Conservation (phyloP, 1,284 basidiomycete genomes). For the Dichomitus squalens region DNA sequence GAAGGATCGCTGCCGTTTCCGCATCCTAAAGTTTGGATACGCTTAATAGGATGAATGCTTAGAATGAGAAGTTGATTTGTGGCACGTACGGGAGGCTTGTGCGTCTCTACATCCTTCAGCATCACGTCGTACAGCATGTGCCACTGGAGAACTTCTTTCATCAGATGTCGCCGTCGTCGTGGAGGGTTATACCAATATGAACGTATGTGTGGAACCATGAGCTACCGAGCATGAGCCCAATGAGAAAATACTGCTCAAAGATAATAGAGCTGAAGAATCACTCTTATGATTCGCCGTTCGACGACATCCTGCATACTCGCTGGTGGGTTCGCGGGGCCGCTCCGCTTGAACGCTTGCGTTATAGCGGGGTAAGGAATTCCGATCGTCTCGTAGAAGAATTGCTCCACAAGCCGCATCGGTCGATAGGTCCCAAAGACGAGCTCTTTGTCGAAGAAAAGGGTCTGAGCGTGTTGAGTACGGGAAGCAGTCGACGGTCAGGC, state of each 20-base stretch:
- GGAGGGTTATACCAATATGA: slow-evolving; percentile 70
- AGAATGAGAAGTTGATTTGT: no score
- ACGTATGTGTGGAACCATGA: slow-evolving; percentile 57
- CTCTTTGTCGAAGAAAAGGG: slow-evolving; percentile 60
- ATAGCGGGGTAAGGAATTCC: slow-evolving; percentile 54
- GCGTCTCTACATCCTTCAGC: slow-evolving; percentile 38
- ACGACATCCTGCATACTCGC: slow-evolving; percentile 43
- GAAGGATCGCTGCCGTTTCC: slow-evolving; percentile 34
- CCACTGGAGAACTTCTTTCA: slow-evolving; percentile 66
- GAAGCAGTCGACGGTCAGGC: not conserved
- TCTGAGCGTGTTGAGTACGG: slow-evolving; percentile 38
- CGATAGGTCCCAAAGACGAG: slow-evolving; percentile 54
- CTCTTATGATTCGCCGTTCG: slow-evolving; percentile 60
- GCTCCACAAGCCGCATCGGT: slow-evolving; percentile 58
- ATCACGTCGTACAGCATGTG: slow-evolving; percentile 57
- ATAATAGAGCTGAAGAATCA: slow-evolving; percentile 28
- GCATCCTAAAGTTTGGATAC: slow-evolving; percentile 18
- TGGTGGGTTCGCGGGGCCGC: slow-evolving; percentile 38
- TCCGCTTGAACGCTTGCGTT: slow-evolving; percentile 37
- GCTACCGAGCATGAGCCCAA: slow-evolving; percentile 38
- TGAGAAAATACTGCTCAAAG: not conserved
- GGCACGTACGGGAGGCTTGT: slow-evolving; percentile 32
- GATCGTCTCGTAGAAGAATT: slow-evolving; percentile 67
- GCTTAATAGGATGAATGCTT: not conserved
- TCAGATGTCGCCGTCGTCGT: slow-evolving; percentile 62